phyloP scores from a whole-genome alignment of 1,284 basidiomycete species.

The Cutaneotrichosporon arboriforme region DNA sequence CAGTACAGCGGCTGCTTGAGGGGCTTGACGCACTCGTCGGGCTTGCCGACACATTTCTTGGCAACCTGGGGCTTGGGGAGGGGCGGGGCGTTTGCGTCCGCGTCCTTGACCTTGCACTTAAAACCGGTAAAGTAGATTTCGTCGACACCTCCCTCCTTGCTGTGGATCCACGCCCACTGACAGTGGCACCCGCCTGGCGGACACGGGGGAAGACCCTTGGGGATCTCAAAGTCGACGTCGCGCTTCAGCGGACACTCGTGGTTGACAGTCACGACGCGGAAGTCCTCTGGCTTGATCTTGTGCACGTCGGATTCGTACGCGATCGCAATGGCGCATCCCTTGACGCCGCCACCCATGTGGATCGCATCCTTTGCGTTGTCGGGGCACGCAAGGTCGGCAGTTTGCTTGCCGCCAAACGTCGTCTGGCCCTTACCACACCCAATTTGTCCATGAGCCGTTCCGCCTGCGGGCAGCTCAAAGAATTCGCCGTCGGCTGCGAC shows the following conservation, averaged over 20 bases:
- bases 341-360: neutral
- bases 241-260: slow-evolving; percentile 65
- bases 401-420: neutral
- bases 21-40: slow-evolving; percentile 27
- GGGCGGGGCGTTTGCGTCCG: slow-evolving; percentile 18
- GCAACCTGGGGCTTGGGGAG: slow-evolving; percentile 35
- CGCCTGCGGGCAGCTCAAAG: slow-evolving; percentile 42
- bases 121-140: slow-evolving; percentile 36
- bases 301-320: slow-evolving; percentile 59
- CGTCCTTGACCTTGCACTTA: slow-evolving; percentile 41
- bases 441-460: slow-evolving; percentile 11
- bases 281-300: slow-evolving; percentile 59
- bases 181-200: slow-evolving; percentile 60
- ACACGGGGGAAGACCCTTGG: slow-evolving; percentile 61
- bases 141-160: slow-evolving; percentile 16
- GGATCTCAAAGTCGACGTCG: slow-evolving; percentile 61
- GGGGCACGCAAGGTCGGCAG: neutral
- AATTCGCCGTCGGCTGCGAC: slow-evolving; percentile 23
- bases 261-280: slow-evolving; percentile 65
- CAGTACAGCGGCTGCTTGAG: slow-evolving; percentile 21
- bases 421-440: slow-evolving; percentile 4
- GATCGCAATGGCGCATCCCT: slow-evolving; percentile 53
- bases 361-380: neutral
- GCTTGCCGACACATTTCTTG: slow-evolving; percentile 12
- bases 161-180: slow-evolving; percentile 63